These are phyloP conservation scores for Peniophora sp. DNA, from an alignment of 1,284 basidiomycete species.

Conservation along the genomic window DNA sequence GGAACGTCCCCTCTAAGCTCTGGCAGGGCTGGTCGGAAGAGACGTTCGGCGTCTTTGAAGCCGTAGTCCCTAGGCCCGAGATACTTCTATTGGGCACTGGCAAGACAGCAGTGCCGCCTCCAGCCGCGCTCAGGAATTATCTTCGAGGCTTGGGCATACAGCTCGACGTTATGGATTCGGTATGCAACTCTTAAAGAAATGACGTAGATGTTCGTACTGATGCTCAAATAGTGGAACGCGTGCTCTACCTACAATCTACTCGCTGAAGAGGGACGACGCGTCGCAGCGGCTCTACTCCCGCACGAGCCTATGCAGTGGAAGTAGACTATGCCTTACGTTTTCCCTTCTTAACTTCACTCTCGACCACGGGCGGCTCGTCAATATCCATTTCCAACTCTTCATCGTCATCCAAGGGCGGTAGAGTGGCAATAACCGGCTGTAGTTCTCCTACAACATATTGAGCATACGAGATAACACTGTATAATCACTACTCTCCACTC, in stretches of 20 bases:
- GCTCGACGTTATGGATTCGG: conserved; percentile 92
- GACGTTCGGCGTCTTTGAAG: conserved; percentile 75
- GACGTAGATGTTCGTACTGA: neutral
- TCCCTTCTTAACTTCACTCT: conserved; percentile 27
- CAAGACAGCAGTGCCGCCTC: conserved; percentile 61
- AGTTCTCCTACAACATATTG: conserved; percentile 24
- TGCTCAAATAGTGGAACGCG: conserved; percentile 65
- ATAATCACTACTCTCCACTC: conserved; percentile 15
- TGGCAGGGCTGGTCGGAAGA: conserved; percentile 67
- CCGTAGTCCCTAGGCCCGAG: conserved; percentile 81
- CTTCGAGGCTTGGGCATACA: conserved; percentile 80
- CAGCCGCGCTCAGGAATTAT: conserved; percentile 60
- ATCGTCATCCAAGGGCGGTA: conserved; percentile 32
- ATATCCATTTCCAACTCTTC: conserved; percentile 19
- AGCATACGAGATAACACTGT: neutral
- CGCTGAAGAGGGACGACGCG: conserved; percentile 84
- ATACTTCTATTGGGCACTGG: conserved; percentile 90
- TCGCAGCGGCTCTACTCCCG: conserved; percentile 85
- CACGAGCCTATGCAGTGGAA: neutral
- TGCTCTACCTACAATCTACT: conserved; percentile 93
- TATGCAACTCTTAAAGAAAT: conserved; percentile 28
- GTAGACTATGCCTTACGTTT: conserved; percentile 39
- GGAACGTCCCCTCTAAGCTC: conserved; percentile 69
- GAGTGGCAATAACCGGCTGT: conserved; percentile 33
- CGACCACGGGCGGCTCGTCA: conserved; percentile 9